Evolutionary conservation across 495 filamentous ascomycete genomes (phyloP).

Genomic region (Aspergillus steynii): DNA sequence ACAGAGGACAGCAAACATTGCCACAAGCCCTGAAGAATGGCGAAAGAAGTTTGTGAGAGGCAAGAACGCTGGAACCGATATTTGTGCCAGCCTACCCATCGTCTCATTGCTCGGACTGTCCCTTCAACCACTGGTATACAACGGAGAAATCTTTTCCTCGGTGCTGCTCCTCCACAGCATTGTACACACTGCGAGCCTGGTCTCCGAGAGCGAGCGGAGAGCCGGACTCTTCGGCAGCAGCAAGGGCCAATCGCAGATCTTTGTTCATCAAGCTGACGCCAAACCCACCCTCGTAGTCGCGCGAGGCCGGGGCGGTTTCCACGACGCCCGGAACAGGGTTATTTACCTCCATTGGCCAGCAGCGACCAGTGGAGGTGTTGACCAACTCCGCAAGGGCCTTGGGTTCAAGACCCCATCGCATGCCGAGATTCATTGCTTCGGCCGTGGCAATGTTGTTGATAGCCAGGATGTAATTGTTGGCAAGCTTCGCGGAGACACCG

Average conservation of each 20-base stretch:
- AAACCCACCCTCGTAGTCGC: conserved; percentile 80
- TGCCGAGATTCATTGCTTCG: conserved; percentile 90
- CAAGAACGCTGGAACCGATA: not conserved
- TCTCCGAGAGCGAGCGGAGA: conserved; percentile 66
- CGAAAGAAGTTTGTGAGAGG: not conserved
- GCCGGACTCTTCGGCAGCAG: conserved; percentile 66
- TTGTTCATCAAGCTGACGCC: conserved; percentile 85
- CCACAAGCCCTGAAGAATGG: not conserved
- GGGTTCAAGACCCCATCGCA: conserved; percentile 80
- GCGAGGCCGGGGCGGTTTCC: conserved; percentile 66
- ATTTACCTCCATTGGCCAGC: conserved; percentile 91
- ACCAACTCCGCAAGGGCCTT: conserved; percentile 76
- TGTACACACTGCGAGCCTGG: conserved; percentile 68
- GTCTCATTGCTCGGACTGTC: conserved; percentile 31
- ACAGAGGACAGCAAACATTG: not conserved
- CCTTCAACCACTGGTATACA: conserved; percentile 71
- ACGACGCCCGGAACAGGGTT: conserved; percentile 90
- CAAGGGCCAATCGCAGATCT: conserved; percentile 70
- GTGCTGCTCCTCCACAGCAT: conserved; percentile 56
- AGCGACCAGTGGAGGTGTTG: conserved; percentile 81
- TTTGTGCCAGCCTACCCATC: not conserved
- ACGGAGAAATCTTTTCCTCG: conserved; percentile 82
- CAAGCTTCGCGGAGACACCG: conserved; percentile 82
- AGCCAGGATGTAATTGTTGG: conserved; percentile 91
- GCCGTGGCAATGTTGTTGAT: conserved; percentile 91